Percentiles rank a stretch among this genome's conserved stretches.
phyloP scores from a whole-genome alignment of 2,329 filamentous ascomycete species.

The Keithomyces neogunnii region DNA sequence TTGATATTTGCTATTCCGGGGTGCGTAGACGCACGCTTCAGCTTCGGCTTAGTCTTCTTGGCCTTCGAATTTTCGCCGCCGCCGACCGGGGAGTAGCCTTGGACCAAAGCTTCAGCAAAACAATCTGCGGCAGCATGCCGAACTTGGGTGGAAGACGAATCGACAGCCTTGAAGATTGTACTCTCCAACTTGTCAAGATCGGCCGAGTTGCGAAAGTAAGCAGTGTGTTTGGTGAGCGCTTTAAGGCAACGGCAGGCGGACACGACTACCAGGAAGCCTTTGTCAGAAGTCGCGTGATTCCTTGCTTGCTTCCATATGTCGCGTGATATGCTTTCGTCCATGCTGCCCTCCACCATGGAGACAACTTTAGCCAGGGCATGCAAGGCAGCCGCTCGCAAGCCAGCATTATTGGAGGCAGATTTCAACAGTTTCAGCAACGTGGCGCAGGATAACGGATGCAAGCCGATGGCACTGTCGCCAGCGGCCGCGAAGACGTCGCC shows the following conservation, averaged over 20 bases:
- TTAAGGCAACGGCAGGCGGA: slow-evolving; percentile 74
- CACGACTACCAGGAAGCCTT: slow-evolving; percentile 71
- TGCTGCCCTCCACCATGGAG: slow-evolving; percentile 63
- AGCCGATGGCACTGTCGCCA: slow-evolving; percentile 81
- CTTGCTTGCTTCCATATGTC: slow-evolving; percentile 92
- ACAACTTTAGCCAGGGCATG: slow-evolving; percentile 67
- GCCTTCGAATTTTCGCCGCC: slow-evolving; percentile 47
- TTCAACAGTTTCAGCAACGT: slow-evolving; percentile 74
- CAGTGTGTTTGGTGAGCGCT: slow-evolving; percentile 60
- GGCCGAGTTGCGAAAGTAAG: slow-evolving; percentile 77
- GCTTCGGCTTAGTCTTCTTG: slow-evolving; percentile 61
- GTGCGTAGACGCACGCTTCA: slow-evolving; percentile 51
- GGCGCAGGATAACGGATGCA: slow-evolving; percentile 67
- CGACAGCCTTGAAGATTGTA: slow-evolving; percentile 77
- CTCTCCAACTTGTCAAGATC: slow-evolving; percentile 87
- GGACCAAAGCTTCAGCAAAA: slow-evolving; percentile 73
- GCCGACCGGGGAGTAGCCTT: slow-evolving; percentile 53
- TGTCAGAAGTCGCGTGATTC: slow-evolving; percentile 68
- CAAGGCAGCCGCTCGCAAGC: slow-evolving; percentile 71
- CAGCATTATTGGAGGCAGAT: slow-evolving; percentile 68
- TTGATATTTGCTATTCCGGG: slow-evolving; percentile 37
- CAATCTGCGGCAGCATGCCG: slow-evolving; percentile 82
- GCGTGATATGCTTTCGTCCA: slow-evolving; percentile 78
- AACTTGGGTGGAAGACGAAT: slow-evolving; percentile 65
- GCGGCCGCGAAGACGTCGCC: slow-evolving; percentile 87